These are phyloP conservation scores for Dactylorhiza incarnata DNA, from an alignment of 106 monocot species.

Conservation along the genomic window DNA sequence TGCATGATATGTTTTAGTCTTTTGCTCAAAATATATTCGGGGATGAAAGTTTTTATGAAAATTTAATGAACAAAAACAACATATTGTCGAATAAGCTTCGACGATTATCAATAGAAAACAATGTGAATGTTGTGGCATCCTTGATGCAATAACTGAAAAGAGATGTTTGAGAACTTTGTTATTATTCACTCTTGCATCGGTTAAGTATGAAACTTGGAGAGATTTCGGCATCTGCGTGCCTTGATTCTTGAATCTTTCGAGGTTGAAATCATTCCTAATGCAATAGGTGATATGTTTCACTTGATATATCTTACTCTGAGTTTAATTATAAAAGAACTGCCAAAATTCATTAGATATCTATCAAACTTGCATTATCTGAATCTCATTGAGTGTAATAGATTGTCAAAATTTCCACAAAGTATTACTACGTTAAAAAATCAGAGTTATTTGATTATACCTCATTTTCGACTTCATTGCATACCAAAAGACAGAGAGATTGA, in stretches of 20 bases:
- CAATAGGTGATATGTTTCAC: slow-evolving; percentile 28
- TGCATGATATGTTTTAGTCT: too few relatives aligned
- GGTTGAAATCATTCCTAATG: slow-evolving; percentile 14
- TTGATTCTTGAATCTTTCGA: slow-evolving; percentile 12
- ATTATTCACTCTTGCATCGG: too few relatives aligned
- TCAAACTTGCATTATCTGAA: slow-evolving; percentile 25
- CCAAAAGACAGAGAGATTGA: slow-evolving; percentile 26
- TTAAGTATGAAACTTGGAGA: too few relatives aligned
- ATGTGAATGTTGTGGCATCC: too few relatives aligned
- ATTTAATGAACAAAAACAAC: too few relatives aligned
- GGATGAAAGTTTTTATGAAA: too few relatives aligned
- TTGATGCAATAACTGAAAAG: too few relatives aligned
- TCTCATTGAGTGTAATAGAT: slow-evolving; percentile 5
- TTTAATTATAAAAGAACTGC: slow-evolving; percentile 16
- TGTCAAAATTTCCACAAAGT: slow-evolving; percentile 14
- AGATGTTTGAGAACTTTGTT: too few relatives aligned
- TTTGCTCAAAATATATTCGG: too few relatives aligned
- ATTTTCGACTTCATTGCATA: slow-evolving; percentile 11
- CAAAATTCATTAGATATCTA: slow-evolving; percentile 24
- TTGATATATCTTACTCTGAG: slow-evolving; percentile 21
- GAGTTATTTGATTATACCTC: slow-evolving; percentile 6
- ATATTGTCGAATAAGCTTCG: too few relatives aligned
- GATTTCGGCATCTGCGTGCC: slow-evolving; percentile 15
- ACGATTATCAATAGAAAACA: too few relatives aligned
- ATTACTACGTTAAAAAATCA: slow-evolving; percentile 14